Percentiles rank a stretch among this genome's conserved stretches.
Evolutionary conservation across 208 protist species (phyloP).

Genomic region (Balamuthia mandrillaris): DNA sequence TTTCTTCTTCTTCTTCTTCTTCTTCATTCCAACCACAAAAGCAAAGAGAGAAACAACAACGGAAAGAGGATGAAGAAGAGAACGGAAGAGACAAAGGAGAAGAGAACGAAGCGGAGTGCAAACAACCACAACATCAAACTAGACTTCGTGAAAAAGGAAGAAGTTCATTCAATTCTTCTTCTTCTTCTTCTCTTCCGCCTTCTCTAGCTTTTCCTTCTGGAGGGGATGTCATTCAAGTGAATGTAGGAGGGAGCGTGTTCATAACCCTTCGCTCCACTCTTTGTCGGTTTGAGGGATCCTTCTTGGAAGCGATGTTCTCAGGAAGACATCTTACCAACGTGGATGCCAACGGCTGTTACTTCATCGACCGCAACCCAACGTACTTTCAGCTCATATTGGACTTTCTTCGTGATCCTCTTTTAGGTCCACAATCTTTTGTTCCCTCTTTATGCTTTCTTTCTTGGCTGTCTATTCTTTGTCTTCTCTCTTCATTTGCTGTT

Average conservation of each 20-base stretch:
- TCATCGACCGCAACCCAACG: constrained; percentile 36
- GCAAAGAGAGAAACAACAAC: too few relatives aligned
- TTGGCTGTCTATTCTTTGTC: too few relatives aligned
- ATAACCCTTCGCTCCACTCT: constrained; percentile 37
- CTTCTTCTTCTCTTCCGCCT: background rate
- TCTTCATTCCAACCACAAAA: background rate
- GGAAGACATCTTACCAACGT: background rate
- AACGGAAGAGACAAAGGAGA: background rate
- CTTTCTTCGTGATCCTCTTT: constrained; percentile 26
- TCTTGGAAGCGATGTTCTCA: constrained; percentile 24
- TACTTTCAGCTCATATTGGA: constrained; percentile 37
- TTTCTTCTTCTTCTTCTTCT: background rate
- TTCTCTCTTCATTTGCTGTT: too few relatives aligned
- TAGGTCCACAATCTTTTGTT: too few relatives aligned
- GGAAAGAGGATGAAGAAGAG: background rate
- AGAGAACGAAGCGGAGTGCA: background rate
- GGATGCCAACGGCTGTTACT: constrained; percentile 2
- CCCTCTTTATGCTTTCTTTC: too few relatives aligned
- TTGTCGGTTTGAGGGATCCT: constrained; percentile 28
- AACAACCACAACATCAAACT: too few relatives aligned
- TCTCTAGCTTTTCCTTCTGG: background rate
- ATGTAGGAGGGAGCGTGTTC: constrained; percentile 32
- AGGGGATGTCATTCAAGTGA: background rate
- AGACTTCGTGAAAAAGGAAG: background rate
- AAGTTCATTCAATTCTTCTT: background rate